Conservation (phyloP, 2,329 filamentous ascomycete species). For the Cladobotryum mycophilum region DNA sequence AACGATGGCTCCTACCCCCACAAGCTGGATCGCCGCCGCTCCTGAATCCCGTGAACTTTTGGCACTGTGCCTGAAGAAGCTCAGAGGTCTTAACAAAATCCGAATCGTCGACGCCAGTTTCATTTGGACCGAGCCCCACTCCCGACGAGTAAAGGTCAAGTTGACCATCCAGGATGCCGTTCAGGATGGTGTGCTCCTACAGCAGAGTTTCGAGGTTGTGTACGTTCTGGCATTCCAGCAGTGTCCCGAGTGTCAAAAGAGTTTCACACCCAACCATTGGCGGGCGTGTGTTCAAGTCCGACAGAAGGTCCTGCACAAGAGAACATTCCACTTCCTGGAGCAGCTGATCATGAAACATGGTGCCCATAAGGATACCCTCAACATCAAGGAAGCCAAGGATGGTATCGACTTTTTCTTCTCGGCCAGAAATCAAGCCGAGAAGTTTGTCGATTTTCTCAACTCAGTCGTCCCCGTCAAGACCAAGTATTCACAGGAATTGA, state of each 20-base stretch:
- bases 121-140: slow-evolving; percentile 98
- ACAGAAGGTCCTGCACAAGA: slow-evolving; percentile 95
- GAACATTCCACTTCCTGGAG: slow-evolving; percentile 66
- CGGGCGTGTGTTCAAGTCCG: slow-evolving; percentile 87
- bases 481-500: slow-evolving; percentile 77
- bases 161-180: slow-evolving; percentile 78
- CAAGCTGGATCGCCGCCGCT: slow-evolving; percentile 75
- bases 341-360: slow-evolving; percentile 93
- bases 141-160: slow-evolving; percentile 85
- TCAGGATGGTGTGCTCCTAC: slow-evolving; percentile 61
- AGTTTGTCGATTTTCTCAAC: slow-evolving; percentile 83
- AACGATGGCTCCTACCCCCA: slow-evolving; percentile 88
- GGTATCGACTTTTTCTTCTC: slow-evolving; percentile 96
- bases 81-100: slow-evolving; percentile 80
- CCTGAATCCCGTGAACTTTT: slow-evolving; percentile 89
- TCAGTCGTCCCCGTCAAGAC: slow-evolving; percentile 72
- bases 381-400: slow-evolving; percentile 95
- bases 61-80: slow-evolving; percentile 81
- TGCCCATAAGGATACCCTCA: slow-evolving; percentile 88
- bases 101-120: slow-evolving; percentile 94
- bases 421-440: slow-evolving; percentile 82
- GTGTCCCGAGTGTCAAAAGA: slow-evolving; percentile 92
- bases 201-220: slow-evolving; percentile 92
- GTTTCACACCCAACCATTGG: slow-evolving; percentile 95
- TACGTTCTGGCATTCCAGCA: slow-evolving; percentile 89